These are phyloP conservation scores for Blastocystis sp. DNA, from an alignment of 352 stramenopile species.

Conservation along the genomic window DNA sequence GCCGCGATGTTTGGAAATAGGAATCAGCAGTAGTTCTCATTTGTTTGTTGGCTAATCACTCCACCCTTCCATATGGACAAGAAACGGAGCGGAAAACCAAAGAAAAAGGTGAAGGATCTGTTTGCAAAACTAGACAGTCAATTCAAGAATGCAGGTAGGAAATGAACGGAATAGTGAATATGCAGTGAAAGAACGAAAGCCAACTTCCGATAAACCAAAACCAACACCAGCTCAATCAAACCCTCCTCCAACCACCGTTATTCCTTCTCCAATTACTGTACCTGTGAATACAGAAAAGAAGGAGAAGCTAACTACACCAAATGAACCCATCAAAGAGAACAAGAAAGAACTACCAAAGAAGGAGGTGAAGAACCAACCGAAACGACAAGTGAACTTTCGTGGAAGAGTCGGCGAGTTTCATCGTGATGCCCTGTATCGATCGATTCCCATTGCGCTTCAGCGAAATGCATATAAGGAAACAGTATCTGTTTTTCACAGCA, in stretches of 20 bases:
- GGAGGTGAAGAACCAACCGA: neutral
- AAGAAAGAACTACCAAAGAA: neutral
- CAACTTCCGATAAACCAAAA: neutral
- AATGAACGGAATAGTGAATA: neutral
- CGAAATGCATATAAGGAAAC: neutral
- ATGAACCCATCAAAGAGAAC: neutral
- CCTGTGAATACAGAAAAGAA: too few relatives aligned
- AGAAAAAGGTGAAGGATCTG: constrained; percentile 20
- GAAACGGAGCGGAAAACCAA: neutral
- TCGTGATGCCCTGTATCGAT: neutral
- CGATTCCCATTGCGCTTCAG: neutral
- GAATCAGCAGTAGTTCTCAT: neutral
- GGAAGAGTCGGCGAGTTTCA: neutral
- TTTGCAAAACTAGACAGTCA: constrained; percentile 32
- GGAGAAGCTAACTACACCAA: neutral
- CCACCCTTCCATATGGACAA: neutral
- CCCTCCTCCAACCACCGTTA: neutral
- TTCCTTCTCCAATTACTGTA: too few relatives aligned
- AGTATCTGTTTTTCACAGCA: neutral
- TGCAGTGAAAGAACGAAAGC: neutral
- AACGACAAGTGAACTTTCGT: neutral
- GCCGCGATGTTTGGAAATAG: neutral
- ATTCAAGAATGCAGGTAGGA: constrained; percentile 32
- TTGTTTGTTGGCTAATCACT: neutral
- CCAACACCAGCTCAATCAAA: neutral